Evolutionary conservation across 148 eudicot genomes (phyloP).

Genomic region (Suaeda aralocaspica): DNA sequence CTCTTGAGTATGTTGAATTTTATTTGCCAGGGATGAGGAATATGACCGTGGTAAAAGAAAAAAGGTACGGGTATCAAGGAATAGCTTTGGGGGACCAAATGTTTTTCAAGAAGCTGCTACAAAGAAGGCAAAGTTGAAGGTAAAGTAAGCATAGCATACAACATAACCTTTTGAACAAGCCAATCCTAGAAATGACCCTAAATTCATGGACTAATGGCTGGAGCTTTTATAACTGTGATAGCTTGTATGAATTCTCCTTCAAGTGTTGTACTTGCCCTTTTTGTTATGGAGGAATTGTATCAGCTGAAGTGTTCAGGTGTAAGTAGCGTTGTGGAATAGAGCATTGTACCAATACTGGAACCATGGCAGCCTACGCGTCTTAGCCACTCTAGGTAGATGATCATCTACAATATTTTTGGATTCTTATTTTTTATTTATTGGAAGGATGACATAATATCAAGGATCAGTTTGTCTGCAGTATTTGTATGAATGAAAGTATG

Average conservation of each 20-base stretch:
- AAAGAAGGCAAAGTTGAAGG: constrained; percentile 42
- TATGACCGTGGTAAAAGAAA: constrained; percentile 86
- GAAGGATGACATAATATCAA: not conserved
- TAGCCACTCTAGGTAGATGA: no score
- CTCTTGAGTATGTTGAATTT: not conserved
- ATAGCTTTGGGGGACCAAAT: constrained; percentile 56
- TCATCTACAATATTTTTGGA: constrained; percentile 8
- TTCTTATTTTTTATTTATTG: constrained; percentile 10
- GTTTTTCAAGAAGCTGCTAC: constrained; percentile 70
- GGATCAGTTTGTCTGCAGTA: no score
- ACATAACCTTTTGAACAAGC: constrained; percentile 8
- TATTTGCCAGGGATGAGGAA: constrained; percentile 75
- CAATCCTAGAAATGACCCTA: constrained; percentile 21
- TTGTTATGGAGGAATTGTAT: not conserved
- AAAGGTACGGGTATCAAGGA: constrained; percentile 46
- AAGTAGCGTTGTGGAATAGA: not conserved
- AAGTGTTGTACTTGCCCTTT: not conserved
- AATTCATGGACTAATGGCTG: not conserved
- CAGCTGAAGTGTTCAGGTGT: constrained; percentile 1
- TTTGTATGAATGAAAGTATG: no score
- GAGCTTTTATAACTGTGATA: not conserved
- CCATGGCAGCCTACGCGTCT: not conserved
- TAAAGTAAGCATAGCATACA: constrained; percentile 1
- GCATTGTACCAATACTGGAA: not conserved
- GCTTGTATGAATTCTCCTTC: not conserved